phyloP scores from a whole-genome alignment of 2,329 filamentous ascomycete genomes.

The Trichoderma semiorbis region DNA sequence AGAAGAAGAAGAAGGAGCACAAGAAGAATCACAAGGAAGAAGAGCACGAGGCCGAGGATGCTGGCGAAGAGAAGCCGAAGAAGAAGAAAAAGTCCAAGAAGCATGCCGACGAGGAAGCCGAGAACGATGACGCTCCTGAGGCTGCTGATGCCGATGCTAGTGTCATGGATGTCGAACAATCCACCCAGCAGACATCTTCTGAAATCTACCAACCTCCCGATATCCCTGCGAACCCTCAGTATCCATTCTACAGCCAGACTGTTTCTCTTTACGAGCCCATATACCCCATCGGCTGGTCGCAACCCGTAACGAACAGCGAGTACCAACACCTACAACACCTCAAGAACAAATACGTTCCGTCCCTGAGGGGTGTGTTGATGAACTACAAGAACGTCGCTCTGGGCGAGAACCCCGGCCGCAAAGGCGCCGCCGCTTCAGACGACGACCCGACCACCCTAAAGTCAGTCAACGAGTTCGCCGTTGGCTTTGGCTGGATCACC shows the following conservation, averaged over 20 bases:
- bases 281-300: slow-evolving; percentile 65
- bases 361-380: slow-evolving; percentile 70
- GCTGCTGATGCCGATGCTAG: slow-evolving; percentile 22
- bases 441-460: slow-evolving; percentile 45
- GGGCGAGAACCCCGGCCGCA: slow-evolving; percentile 54
- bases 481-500: slow-evolving; percentile 83
- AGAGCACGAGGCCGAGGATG: slow-evolving; percentile 6
- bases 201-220: slow-evolving; percentile 38
- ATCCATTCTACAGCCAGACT: slow-evolving; percentile 75
- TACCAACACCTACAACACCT: slow-evolving; percentile 73
- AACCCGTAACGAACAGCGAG: slow-evolving; percentile 67
- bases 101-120: slow-evolving; percentile 29
- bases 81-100: slow-evolving; percentile 33
- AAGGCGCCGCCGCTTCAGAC: slow-evolving; percentile 46
- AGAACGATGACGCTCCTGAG: slow-evolving; percentile 18
- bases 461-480: slow-evolving; percentile 76
- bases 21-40: slow-evolving; percentile 32
- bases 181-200: slow-evolving; percentile 28
- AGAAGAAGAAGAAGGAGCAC: slow-evolving; percentile 30
- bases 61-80: slow-evolving; percentile 30
- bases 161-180: slow-evolving; percentile 38
- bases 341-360: slow-evolving; percentile 71
- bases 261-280: slow-evolving; percentile 77
- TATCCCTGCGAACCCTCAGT: slow-evolving; percentile 43
- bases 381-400: slow-evolving; percentile 68